Percentiles rank a stretch among this genome's conserved stretches.
Conservation (phyloP, 2,329 filamentous ascomycete genomes). For the Bipolaris gigantea region DNA sequence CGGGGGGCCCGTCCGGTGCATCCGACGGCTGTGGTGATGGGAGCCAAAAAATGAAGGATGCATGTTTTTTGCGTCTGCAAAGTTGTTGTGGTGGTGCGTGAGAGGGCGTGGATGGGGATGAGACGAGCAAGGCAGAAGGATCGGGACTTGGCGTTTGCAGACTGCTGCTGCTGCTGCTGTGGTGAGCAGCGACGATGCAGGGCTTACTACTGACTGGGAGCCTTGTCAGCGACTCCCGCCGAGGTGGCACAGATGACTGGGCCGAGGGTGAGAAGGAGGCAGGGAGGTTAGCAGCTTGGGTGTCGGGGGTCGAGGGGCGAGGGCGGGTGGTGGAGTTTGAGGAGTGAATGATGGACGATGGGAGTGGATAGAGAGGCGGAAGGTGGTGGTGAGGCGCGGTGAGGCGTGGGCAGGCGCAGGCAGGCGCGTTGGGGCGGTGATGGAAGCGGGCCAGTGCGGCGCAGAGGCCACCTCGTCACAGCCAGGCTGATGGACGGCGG, state of each 20-base stretch:
- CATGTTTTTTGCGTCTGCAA: not conserved
- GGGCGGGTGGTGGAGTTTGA: not conserved
- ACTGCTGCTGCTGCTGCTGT: conserved; percentile 2
- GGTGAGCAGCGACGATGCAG: conserved; percentile 8
- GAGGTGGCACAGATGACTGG: conserved; percentile 6
- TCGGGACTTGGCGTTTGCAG: conserved; percentile 13
- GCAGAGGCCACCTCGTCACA: conserved; percentile 25
- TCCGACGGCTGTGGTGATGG: conserved; percentile 3
- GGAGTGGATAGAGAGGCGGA: conserved; percentile 1
- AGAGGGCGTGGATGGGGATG: not conserved
- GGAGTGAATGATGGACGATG: too few species aligned
- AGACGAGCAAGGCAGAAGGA: not conserved
- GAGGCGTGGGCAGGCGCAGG: conserved; percentile 5
- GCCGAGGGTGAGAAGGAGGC: conserved; percentile 19
- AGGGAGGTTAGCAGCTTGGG: conserved; percentile 20
- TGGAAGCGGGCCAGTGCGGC: conserved; percentile 23
- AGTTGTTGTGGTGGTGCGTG: conserved; percentile 2
- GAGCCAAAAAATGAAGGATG: not conserved
- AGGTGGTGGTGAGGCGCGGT: conserved; percentile 8
- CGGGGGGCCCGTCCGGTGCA: conserved; percentile 25
- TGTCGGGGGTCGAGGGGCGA: not conserved
- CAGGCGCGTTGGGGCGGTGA: conserved; percentile 24
- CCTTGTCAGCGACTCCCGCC: conserved; percentile 22
- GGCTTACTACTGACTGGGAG: conserved; percentile 17
- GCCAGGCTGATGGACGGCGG: conserved; percentile 13